Evolutionary conservation across 768 basidiomycete genomes (phyloP), one percentile per base, ranked within the genome.

Genomic region (Tricholoma bakamatsutake): DNA sequence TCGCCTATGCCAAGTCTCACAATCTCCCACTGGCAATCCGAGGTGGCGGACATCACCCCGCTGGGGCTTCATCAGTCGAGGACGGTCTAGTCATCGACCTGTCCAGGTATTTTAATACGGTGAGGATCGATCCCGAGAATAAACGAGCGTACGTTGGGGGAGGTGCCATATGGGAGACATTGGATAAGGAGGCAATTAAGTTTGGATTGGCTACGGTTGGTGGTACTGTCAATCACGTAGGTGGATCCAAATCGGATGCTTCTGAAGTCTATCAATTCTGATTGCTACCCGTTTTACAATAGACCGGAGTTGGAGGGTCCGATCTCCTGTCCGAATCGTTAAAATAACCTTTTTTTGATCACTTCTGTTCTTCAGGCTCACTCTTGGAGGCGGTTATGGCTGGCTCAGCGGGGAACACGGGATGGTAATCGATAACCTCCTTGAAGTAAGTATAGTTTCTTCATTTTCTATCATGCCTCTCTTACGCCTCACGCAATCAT

Each of bases 351-450:
- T n/a, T 34, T 6, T 21, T 12, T 28, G 10, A 39, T 39, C 1
- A 27, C 27, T 21, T 43, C 4, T 2, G 12, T 33, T 37, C 0
- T 24, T 11, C 39, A 80, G 80, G 5, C 71, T 82, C 5, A 70
- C 70, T 13, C 68, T 83, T 13, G 82, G 81, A 35, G 81, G 82
- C 9, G 82, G 82, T 3, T 80, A 74, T 55, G 82, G 82, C 13
- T 81, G 71, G 71, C 73, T 83, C 8, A 75, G 69, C 37, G 70
- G 71, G 58, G 52, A 69, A 57, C 64, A 74, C 65, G 80, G 81
- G 6, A 61, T 81, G 17, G 72, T 65, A 1, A 66, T 80, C 54
- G 81, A 82, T 59, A 82, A 82, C 54, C 69, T 82, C 28, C 61
- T 71, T 5, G 67, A 71, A 58, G 70, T 75, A 59, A 24, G 21